Evolutionary conservation across 2,329 filamentous ascomycete genomes (phyloP).

Genomic region (Fusarium palustre): DNA sequence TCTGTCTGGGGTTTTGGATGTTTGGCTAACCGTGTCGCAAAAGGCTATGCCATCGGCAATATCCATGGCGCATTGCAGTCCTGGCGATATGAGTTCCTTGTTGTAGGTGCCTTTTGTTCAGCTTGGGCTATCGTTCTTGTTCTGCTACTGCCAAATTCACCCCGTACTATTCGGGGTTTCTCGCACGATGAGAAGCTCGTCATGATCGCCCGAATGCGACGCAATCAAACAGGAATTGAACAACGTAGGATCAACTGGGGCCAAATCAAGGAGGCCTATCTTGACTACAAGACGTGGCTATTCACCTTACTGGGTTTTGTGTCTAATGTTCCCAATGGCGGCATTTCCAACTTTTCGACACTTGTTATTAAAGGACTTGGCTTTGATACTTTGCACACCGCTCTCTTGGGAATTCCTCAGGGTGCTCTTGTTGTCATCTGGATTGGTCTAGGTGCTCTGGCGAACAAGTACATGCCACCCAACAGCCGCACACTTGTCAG

Average conservation of each 20-base stretch:
- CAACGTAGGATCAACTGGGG: slow-evolving; percentile 66
- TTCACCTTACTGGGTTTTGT: slow-evolving; percentile 67
- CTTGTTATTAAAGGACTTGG: slow-evolving; percentile 71
- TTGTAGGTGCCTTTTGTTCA: slow-evolving; percentile 69
- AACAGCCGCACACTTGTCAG: slow-evolving; percentile 66
- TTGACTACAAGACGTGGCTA: slow-evolving; percentile 69
- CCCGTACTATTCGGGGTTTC: slow-evolving; percentile 65
- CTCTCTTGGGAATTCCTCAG: slow-evolving; percentile 55
- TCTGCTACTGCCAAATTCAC: slow-evolving; percentile 68
- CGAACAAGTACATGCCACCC: slow-evolving; percentile 55
- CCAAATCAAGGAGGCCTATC: slow-evolving; percentile 67
- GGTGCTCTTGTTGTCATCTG: slow-evolving; percentile 53
- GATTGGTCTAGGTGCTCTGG: slow-evolving; percentile 57
- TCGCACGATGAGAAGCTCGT: slow-evolving; percentile 63
- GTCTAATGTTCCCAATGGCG: slow-evolving; percentile 67
- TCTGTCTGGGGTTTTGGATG: neutral
- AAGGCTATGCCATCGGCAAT: slow-evolving; percentile 69
- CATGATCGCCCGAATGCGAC: slow-evolving; percentile 65
- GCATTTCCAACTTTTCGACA: slow-evolving; percentile 69
- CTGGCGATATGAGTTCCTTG: slow-evolving; percentile 77
- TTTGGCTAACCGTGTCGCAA: neutral
- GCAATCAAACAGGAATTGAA: slow-evolving; percentile 70
- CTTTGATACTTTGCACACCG: slow-evolving; percentile 56
- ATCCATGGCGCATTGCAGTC: slow-evolving; percentile 66
- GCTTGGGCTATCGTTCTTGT: slow-evolving; percentile 70